Conservation (phyloP, 768 basidiomycete genomes). For the Suillus cothurnatus region DNA sequence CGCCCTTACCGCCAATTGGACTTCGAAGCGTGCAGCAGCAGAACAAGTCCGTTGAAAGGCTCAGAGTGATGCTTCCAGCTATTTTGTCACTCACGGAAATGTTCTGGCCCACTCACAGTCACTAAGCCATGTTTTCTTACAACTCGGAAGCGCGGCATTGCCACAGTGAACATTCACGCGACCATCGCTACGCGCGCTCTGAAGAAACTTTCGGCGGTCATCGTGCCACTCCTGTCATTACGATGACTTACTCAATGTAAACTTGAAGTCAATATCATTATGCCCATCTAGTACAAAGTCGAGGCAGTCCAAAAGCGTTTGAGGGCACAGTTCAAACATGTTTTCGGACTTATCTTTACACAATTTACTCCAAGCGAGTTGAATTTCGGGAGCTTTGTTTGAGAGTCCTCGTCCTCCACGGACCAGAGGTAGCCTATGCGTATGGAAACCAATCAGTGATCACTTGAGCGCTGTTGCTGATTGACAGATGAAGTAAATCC, state of each 20-base stretch:
- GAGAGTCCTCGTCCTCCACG: neutral
- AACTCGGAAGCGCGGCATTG: neutral
- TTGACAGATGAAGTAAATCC: neutral
- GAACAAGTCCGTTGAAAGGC: neutral
- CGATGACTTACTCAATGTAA: neutral
- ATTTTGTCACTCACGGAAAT: neutral
- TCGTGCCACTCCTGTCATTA: neutral
- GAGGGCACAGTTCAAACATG: neutral
- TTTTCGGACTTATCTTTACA: neutral
- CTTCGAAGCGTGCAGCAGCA: neutral
- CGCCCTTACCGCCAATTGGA: neutral
- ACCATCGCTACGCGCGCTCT: neutral
- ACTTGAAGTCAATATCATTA: neutral
- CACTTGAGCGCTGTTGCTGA: neutral
- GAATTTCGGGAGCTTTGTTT: neutral
- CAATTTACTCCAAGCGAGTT: neutral
- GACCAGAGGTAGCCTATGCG: neutral
- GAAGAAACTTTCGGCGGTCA: neutral
- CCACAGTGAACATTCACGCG: neutral
- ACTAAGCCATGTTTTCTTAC: neutral
- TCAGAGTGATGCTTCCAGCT: neutral
- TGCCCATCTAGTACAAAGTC: neutral
- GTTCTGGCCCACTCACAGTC: neutral
- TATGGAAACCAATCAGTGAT: neutral
- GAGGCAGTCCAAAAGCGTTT: neutral